Evolutionary conservation across 2,329 filamentous ascomycete genomes (phyloP), one percentile per base, ranked within the genome.

Genomic region (Akanthomyces lecanii): DNA sequence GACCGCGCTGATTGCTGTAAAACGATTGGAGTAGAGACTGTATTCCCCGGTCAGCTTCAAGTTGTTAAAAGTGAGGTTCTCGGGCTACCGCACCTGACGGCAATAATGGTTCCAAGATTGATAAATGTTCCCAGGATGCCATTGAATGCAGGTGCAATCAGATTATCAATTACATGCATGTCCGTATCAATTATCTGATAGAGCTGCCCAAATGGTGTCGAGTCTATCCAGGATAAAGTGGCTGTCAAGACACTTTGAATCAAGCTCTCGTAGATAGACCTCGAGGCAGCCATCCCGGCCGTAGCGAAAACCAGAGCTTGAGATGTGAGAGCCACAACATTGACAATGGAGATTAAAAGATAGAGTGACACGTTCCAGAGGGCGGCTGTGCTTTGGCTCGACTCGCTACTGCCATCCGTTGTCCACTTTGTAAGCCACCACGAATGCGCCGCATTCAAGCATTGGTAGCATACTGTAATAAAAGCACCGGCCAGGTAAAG

Each of bases 381-480:
- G 30, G 25, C 47, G 5, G 47, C 33, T n/a, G 25, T 30, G 23
- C 60, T 45, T 25, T 60, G 45, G 21, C 38, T 44, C 14, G 38
- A 4, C 6, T 12, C 30, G 14, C 25, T 21, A 4, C 11, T 28
- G 18, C 28, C n/a, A 12, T 30, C 18, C 23, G 48, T 8, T 25
- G 62, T 61, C 62, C 62, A 64, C 23, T 21, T 45, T 16, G 50
- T 28, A n/a, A 64, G 47, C 55, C 48, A 64, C 62, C 56, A 64
- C 8, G 56, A 23, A 21, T 61, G 47, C 30, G 48, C 40, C 2
- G 48, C 50, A 12, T 18, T 33, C 12, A 52, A 16, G 11, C 23
- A 16, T 28, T 54, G 48, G 21, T 40, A 50, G 14, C 48, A n/a
- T 14, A 61, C 16, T 1, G 51, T 48, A 14, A 61, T 42, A 10